Base-by-base conservation (phyloP, 768 basidiomycete genomes). In the Tricholoma bakamatsutake region DNA sequence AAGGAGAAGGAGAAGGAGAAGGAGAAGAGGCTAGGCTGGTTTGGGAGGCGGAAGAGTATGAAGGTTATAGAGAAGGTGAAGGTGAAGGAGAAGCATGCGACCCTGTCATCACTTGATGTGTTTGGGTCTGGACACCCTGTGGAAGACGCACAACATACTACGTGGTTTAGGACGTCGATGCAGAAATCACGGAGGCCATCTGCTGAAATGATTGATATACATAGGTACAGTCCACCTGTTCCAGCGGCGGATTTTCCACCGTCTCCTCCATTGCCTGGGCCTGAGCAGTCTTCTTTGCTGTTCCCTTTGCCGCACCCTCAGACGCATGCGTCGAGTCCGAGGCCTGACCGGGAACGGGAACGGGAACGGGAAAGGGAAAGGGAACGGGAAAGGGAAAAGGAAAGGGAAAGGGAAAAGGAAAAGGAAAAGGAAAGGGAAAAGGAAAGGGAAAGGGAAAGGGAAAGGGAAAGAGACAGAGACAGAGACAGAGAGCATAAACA, bases 1-100 rank as follows among this genome's bases (percentile, higher is more conserved):
- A 67, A 67, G 64, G 63, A 73, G 64, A 62, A 77, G 30, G 50
- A 42, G 21, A 69, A 67, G 55, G 66, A 66, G 56, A 76, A 75
- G 62, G 35, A 42, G 40, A 42, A 42, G 17, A 42, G 11, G 40
- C 8, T 42, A 10, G 71, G 73, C 66, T 85, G 83, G 82, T 82
- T 82, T 60, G 61, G 65, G 30, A 80, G 78, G 64, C 74, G 80
- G 51, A 83, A 78, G 66, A 82, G 78, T 61, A 65, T 80, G 56
- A 69, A 71, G 50, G 35, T 71, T 30, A n/a, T 18, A 63, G 74
- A 72, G 63, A 67, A 67, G 64, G 61, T 77, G 63, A 63, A 73
- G 64, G 62, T 77, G 10, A 40, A 18, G 11, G 54, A 49, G 24
- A 27, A 30, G 5, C 31, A 6, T 27, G 24, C 28, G 15, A 24